These are phyloP conservation scores for Zygosaccharomyces sapae DNA, from an alignment of 1,139 yeast genomes.

Conservation along the genomic window DNA sequence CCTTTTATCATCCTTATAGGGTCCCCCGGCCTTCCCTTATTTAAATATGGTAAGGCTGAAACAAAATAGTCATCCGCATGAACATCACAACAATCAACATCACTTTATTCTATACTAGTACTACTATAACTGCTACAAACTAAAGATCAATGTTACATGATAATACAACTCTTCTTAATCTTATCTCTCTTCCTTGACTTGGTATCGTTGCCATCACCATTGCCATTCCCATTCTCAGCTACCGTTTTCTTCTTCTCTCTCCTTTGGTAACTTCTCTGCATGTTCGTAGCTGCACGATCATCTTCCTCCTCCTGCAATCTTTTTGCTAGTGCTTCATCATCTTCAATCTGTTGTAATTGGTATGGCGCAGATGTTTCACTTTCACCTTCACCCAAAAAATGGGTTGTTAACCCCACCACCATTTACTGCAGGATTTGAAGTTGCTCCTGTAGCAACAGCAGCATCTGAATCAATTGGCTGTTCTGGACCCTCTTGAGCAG, in stretches of 20 bases:
- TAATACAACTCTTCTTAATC: conserved; percentile 24
- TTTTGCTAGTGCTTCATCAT: conserved; percentile 30
- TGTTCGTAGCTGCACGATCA: conserved; percentile 16
- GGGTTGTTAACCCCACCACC: conserved; percentile 12
- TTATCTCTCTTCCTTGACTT: conserved; percentile 19
- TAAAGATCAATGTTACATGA: conserved; percentile 17
- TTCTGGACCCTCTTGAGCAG: conserved; percentile 12
- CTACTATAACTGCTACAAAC: not conserved
- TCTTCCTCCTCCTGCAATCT: conserved; percentile 34
- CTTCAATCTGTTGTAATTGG: conserved; percentile 16
- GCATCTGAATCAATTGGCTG: conserved; percentile 5
- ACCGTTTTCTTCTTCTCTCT: conserved; percentile 8
- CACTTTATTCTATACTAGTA: not conserved
- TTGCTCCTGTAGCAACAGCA: not conserved
- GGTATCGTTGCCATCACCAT: conserved; percentile 4
- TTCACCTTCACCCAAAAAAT: conserved; percentile 14
- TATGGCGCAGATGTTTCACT: conserved; percentile 3
- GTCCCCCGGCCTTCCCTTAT: conserved; percentile 1
- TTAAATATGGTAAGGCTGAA: not conserved
- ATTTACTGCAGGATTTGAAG: not conserved
- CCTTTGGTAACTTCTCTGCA: conserved; percentile 13
- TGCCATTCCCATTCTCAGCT: not conserved
- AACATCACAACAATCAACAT: not conserved
- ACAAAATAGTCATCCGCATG: not conserved
- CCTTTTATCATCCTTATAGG: conserved; percentile 1